Evolutionary conservation across 371 early-diverging fungal species (phyloP), one percentile per base, ranked within the genome.

Genomic region (Syncephalastrum contaminatum): DNA sequence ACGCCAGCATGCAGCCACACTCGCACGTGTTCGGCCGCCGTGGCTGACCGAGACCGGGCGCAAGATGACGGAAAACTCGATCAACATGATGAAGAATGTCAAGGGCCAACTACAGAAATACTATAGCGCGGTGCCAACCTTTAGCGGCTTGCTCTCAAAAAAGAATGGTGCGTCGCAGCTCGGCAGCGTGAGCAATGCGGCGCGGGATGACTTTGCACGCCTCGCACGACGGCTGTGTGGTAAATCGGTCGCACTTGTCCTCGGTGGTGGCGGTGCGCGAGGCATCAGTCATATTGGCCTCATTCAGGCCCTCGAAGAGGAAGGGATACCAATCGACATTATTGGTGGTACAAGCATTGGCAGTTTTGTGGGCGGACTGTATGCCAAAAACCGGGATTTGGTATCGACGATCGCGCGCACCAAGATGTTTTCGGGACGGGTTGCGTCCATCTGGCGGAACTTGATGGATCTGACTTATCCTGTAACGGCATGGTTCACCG

Each of bases 201-300:
- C 71, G 0, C 51, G 80, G 16, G 76, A 80, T 22, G 92, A 92
- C 60, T 90, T 91, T 82, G 86, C 90, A 5, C 75, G 99, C 48
- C 76, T 99, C 24, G 96, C 96, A 4, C 89, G 99, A 42, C 87
- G 96, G 14, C 72, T 99, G 48, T 88, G 93, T 40, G 96, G 94
- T 20, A 89, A 88, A 61, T 94, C 97, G 0, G 93, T 99, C 15
- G 99, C 99, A 2, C 71, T 99, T 2, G 99, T 98, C n/a, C 80
- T 99, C 30, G 98, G 99, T 30, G 99, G 99, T 18, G 99, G 99
- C 25, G 99, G 99, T 2, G 99, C 99, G 1, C 86, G 99, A 43
- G 99, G 99, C 14, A 86, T 98, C 44, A 88, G 95, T 0, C 99
- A 99, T 60, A 84, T 99, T 44, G 99, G 99, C 42, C 86, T 99